Evolutionary conservation across 2,329 filamentous ascomycete genomes (phyloP), one percentile per base, ranked within the genome.

Genomic region (Cordyceps farinosa): DNA sequence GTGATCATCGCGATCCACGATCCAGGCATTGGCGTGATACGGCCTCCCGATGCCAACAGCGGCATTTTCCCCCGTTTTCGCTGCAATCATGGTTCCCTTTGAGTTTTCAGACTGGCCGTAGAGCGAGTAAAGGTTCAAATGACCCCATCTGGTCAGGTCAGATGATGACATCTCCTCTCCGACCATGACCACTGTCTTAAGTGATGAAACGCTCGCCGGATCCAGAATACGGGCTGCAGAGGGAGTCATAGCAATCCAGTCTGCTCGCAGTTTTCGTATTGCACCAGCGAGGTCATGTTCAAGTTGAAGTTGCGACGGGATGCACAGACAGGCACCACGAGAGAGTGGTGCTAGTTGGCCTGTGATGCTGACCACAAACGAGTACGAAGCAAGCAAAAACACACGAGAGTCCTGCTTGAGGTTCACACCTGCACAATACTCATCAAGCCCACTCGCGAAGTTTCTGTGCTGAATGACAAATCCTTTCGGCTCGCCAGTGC

Each of bases 401-500:
- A 58, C 45, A 1, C 55, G 10, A 10, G 55, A 48, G 22, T 48
- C 32, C 10, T 17, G 10, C 3, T 30, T 32, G 22, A 58, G 55
- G 15, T 17, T n/a, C 15, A 58, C 22, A 1, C 13, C 32, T 11
- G 11, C 1, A n/a, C 55, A 58, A 15, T 58, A 58, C 45, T 58
- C 44, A 6, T 58, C 55, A 36, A 58, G 44, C 5, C 55, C 55
- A 34, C 55, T 58, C 55, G 50, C 40, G 11, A 58, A 58, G 44
- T 50, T 58, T 2, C 17, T 32, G 55, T 58, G 55, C 32, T 50
- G 30, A 13, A 58, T 48, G 27, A 58, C 6, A 30, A 58, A 50
- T 11, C 55, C 55, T 44, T 58, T 58, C n/a, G 55, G 55, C 32
- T 58, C 55, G n/a, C 55, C 55, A 5, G 55, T 58, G 44, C 55